phyloP scores from a whole-genome alignment of 1,139 yeast species.

The Nakaseomyces sp. region DNA sequence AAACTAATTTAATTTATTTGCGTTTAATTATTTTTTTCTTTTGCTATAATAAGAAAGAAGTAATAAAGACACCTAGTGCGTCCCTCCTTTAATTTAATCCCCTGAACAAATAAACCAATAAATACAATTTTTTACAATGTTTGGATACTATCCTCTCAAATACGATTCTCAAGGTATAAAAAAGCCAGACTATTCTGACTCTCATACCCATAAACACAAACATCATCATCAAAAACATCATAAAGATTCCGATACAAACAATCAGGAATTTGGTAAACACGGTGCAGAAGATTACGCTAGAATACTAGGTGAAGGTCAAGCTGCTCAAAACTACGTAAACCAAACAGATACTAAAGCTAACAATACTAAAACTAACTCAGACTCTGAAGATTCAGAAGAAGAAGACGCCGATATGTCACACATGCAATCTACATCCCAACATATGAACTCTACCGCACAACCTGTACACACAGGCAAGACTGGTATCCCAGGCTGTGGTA shows the following conservation, averaged over 20 bases:
- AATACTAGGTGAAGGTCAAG: slow-evolving; percentile 15
- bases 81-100: background rate
- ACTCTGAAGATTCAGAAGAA: too few relatives aligned
- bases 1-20: too few relatives aligned
- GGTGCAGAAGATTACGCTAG: slow-evolving; percentile 10
- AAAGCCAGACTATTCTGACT: slow-evolving; percentile 4
- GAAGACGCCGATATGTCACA: background rate
- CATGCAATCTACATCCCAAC: slow-evolving; percentile 7
- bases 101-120: background rate
- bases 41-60: background rate
- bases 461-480: background rate
- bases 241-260: background rate
- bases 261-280: slow-evolving; percentile 9
- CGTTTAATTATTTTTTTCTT: too few relatives aligned
- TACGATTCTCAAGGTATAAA: slow-evolving; percentile 3
- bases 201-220: background rate
- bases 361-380: too few relatives aligned
- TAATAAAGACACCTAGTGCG: background rate
- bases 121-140: background rate
- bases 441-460: background rate
- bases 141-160: slow-evolving; percentile 2
- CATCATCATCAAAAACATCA: background rate
- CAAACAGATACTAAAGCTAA: slow-evolving; percentile 3
- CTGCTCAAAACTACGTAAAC: slow-evolving; percentile 10
- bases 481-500: slow-evolving; percentile 7